These are phyloP conservation scores for Deinandra increscens DNA, from an alignment of 129 eudicot genomes.

Conservation along the genomic window DNA sequence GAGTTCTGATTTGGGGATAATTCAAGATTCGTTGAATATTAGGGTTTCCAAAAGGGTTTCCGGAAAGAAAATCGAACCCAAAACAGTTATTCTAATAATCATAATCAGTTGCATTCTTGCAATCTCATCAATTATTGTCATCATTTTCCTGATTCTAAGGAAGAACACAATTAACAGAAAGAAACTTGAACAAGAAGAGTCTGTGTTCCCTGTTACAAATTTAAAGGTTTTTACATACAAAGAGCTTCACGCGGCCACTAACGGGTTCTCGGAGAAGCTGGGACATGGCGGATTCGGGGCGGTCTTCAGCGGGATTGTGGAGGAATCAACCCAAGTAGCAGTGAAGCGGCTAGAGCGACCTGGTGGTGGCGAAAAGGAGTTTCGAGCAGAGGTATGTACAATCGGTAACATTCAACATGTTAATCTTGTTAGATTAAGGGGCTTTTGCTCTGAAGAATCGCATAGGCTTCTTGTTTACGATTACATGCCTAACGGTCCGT, in stretches of 20 bases:
- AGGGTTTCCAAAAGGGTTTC: slow-evolving; percentile 40
- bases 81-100: slow-evolving; percentile 23
- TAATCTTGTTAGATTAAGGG: slow-evolving; percentile 83
- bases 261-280: slow-evolving; percentile 78
- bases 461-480: slow-evolving; percentile 86
- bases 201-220: slow-evolving; percentile 56
- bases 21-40: slow-evolving; percentile 43
- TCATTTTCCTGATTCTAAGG: slow-evolving; percentile 28
- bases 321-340: slow-evolving; percentile 67
- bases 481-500: slow-evolving; percentile 88
- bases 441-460: slow-evolving; percentile 71
- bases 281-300: slow-evolving; percentile 97
- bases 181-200: slow-evolving; percentile 54
- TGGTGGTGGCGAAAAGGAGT: slow-evolving; percentile 87
- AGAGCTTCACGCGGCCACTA: slow-evolving; percentile 80
- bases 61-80: slow-evolving; percentile 21
- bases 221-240: slow-evolving; percentile 74
- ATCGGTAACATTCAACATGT: slow-evolving; percentile 95
- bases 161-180: slow-evolving; percentile 41
- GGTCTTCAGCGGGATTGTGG: slow-evolving; percentile 65
- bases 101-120: slow-evolving; percentile 37
- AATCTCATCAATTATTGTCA: slow-evolving; percentile 3
- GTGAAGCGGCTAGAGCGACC: slow-evolving; percentile 88
- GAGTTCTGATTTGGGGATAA: slow-evolving; percentile 41
- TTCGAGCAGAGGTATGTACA: slow-evolving; percentile 93